Percentiles rank a stretch among this genome's conserved stretches.
phyloP scores from a whole-genome alignment of 2,329 filamentous ascomycete genomes.

The Dryadomyces quercus-mongolicae region DNA sequence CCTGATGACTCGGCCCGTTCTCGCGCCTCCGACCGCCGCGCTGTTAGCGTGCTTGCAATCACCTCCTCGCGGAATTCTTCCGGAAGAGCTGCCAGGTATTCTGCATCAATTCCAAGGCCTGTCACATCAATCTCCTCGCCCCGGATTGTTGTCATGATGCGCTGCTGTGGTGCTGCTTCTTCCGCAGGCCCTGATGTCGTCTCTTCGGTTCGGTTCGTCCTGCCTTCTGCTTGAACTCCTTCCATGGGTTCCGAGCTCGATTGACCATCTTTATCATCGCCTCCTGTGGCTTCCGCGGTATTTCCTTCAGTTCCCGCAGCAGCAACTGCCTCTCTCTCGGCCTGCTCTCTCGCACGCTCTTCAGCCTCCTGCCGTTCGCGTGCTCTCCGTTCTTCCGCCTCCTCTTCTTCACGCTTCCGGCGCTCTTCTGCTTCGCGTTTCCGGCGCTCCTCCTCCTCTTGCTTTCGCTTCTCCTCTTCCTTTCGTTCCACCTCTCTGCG shows the following conservation, averaged over 20 bases:
- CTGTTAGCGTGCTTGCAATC: constrained; percentile 77
- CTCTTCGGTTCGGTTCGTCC: not conserved
- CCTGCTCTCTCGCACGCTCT: constrained; percentile 50
- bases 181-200: not conserved
- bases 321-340: constrained; percentile 40
- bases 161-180: constrained; percentile 19
- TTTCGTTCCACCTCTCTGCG: constrained; percentile 34
- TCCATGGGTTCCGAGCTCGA: constrained; percentile 44
- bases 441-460: constrained; percentile 51
- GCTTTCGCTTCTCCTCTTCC: constrained; percentile 41
- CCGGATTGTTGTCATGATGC: constrained; percentile 72
- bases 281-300: constrained; percentile 12
- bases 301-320: constrained; percentile 25
- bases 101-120: constrained; percentile 82
- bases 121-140: constrained; percentile 89
- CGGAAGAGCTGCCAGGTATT: constrained; percentile 92
- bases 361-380: constrained; percentile 60
- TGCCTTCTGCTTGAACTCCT: constrained; percentile 7
- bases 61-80: constrained; percentile 96
- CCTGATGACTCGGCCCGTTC: constrained; percentile 50
- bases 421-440: constrained; percentile 52
- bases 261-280: constrained; percentile 33
- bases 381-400: constrained; percentile 54
- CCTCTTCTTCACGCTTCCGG: constrained; percentile 52
- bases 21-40: constrained; percentile 66